Base-by-base conservation (phyloP, 2,329 filamentous ascomycete species). In the Lojkania enalia region DNA sequence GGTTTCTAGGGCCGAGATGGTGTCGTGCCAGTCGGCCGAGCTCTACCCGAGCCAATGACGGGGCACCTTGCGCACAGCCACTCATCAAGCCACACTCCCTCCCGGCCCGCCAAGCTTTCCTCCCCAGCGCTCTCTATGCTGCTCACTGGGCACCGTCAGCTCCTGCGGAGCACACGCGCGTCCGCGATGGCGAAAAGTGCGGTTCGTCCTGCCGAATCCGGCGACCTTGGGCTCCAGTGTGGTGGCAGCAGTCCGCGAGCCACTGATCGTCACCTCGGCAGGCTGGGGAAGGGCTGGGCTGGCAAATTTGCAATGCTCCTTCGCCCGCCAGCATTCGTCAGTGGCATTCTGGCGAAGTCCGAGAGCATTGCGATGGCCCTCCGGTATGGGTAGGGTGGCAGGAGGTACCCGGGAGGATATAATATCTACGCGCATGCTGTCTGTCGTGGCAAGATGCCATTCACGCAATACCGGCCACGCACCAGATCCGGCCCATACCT, bases 91-190 rank as follows among this genome's bases (percentile, higher is more conserved):
- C n/a, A n/a, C n/a, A n/a, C n/a, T n/a, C n/a, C n/a, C n/a, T n/a
- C n/a, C n/a, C n/a, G n/a, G 79, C n/a, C 80, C 83, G 59, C 83
- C 77, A 58, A 7, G 25, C 31, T 21, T 71, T 70, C 73, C 75
- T 19, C 71, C 83, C 78, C 81, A 55, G 70, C 76, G n/a, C 75
- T 81, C 47, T 84, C 83, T 66, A 84, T 74, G 74, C 77, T n/a
- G n/a, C 69, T 0, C 81, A 54, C 79, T 83, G 57, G 83, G 78
- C 58, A 70, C 73, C 0, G 64, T 69, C 3, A 80, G 84, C 42
- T 83, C 81, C 54, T 79, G 80, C 51, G 74, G 0, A 80, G 81
- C 11, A 73, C 84, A 2, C 71, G 43, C 80, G 82, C 46, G 81
- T 44, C 33, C 42, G 39, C n/a, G 29, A 50, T 43, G 44, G 51